phyloP scores from a whole-genome alignment of 441 rosid species.

The Biscutella laevigata region DNA sequence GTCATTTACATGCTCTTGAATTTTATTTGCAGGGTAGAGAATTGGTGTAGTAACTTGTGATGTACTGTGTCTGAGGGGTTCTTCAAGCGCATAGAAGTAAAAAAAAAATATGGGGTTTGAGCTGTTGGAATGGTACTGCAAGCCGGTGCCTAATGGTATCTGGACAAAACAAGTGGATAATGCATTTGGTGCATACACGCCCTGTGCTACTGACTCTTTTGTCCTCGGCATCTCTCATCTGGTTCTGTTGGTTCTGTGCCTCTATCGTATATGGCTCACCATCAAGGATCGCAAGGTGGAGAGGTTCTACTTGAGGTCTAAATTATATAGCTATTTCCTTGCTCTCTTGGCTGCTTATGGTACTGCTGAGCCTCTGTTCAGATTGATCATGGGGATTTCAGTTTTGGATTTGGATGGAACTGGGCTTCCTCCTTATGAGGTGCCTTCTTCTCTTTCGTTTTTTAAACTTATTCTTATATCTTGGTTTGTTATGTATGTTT shows the following conservation, averaged over 20 bases:
- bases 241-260: slow-evolving; percentile 59
- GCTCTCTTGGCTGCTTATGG: slow-evolving; percentile 61
- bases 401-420: slow-evolving; percentile 60
- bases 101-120: slow-evolving; percentile 47
- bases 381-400: slow-evolving; percentile 81
- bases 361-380: slow-evolving; percentile 70
- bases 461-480: not conserved
- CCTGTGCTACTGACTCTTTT: slow-evolving; percentile 72
- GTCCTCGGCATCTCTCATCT: slow-evolving; percentile 61
- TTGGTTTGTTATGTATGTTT: not conserved
- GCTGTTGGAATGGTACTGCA: slow-evolving; percentile 78
- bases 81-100: no score
- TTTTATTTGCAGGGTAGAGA: slow-evolving; percentile 6
- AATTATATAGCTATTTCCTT: slow-evolving; percentile 57
- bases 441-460: slow-evolving; percentile 5
- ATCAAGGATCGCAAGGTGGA: slow-evolving; percentile 55
- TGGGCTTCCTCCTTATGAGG: slow-evolving; percentile 88
- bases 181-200: slow-evolving; percentile 90
- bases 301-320: slow-evolving; percentile 69
- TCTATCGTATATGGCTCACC: slow-evolving; percentile 76
- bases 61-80: slow-evolving; percentile 13
- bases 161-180: slow-evolving; percentile 72
- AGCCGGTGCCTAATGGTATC: slow-evolving; percentile 61
- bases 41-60: slow-evolving; percentile 11
- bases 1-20: not conserved